phyloP scores from a whole-genome alignment of 129 eudicot genomes.

The Centaurea solstitialis region DNA sequence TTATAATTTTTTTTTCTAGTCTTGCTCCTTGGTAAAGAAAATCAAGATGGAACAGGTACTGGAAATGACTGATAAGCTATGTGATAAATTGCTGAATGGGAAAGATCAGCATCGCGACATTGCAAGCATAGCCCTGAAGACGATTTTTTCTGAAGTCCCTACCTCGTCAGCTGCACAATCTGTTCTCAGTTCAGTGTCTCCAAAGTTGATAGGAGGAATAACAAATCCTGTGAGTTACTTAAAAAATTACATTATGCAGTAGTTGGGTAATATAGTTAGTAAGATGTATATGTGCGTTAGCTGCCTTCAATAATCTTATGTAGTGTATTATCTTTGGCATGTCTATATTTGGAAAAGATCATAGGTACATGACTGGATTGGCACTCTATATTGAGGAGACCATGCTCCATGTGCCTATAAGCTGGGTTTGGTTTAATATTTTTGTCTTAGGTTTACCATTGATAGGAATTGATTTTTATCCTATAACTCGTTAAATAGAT shows the following conservation, averaged over 20 bases:
- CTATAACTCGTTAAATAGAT: not conserved
- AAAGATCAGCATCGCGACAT: conserved; percentile 95
- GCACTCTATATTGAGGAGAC: not conserved
- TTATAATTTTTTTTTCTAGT: conserved; percentile 42
- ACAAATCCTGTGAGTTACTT: conserved; percentile 66
- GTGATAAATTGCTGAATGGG: conserved; percentile 85
- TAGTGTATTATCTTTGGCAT: not conserved
- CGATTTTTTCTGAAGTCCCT: conserved; percentile 89
- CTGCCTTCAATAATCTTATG: not conserved
- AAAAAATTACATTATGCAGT: not conserved
- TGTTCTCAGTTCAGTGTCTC: conserved; percentile 79
- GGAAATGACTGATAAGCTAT: conserved; percentile 84
- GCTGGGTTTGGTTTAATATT: not conserved
- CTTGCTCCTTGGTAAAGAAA: conserved; percentile 96
- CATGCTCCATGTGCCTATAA: not conserved
- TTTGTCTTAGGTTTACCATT: not conserved
- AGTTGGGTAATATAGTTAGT: conserved; percentile 11
- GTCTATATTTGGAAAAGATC: not conserved
- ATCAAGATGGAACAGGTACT: conserved; percentile 69
- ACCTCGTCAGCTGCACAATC: conserved; percentile 63
- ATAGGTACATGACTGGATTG: not conserved
- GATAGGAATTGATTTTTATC: not conserved
- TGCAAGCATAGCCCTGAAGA: conserved; percentile 98
- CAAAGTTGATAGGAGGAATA: conserved; percentile 83
- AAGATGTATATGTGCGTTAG: not conserved